Percentiles rank a stretch among this genome's conserved stretches.
phyloP scores from a whole-genome alignment of 164 flowering plant genomes.

The Chimonanthus praecox region DNA sequence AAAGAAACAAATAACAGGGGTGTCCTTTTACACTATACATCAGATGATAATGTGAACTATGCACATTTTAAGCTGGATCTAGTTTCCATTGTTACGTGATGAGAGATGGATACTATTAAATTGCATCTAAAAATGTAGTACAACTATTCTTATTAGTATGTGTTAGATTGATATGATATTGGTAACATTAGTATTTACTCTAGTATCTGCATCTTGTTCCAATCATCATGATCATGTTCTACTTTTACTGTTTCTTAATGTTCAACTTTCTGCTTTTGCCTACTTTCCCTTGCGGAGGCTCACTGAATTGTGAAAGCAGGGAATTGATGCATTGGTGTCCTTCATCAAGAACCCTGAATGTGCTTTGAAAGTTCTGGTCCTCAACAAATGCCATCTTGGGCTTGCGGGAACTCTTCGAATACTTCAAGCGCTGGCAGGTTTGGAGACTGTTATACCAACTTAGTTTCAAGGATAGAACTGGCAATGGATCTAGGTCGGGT shows the following conservation, averaged over 20 bases:
- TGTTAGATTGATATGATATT: no score
- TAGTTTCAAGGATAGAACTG: not conserved
- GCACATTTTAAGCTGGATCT: no score
- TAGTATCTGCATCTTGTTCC: no score
- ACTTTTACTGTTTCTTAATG: not conserved
- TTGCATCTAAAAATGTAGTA: no score
- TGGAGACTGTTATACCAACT: not conserved
- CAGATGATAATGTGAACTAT: no score
- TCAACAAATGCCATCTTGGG: conserved; percentile 70
- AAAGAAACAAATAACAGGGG: no score
- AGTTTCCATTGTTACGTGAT: no score
- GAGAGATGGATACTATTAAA: no score
- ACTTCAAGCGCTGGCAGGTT: conserved; percentile 65
- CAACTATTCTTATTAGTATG: no score
- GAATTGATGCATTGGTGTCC: conserved; percentile 41
- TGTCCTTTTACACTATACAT: no score
- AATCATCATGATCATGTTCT: not conserved
- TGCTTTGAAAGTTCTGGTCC: conserved; percentile 48
- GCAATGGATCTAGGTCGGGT: no score
- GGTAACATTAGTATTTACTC: no score
- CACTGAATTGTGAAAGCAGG: conserved; percentile 42
- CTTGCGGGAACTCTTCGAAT: conserved; percentile 50
- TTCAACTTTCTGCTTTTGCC: not conserved
- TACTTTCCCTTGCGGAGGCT: not conserved
- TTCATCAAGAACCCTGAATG: conserved; percentile 53